Base-by-base conservation (phyloP, 148 eudicot species). In the Diospyros kaki region DNA sequence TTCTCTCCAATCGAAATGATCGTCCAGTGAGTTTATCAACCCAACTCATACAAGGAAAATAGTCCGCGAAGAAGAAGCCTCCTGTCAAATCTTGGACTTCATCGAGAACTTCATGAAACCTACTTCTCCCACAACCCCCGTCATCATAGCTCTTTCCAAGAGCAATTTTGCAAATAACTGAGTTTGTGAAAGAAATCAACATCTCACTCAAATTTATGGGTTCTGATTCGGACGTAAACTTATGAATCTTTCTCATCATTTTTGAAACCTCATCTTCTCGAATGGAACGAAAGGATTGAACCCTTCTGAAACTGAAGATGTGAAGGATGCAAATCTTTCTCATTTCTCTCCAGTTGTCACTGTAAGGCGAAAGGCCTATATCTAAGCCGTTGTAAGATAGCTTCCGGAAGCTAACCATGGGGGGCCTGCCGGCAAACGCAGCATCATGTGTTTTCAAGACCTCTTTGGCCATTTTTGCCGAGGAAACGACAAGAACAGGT, bases 301-400 rank as follows among this genome's bases (percentile, higher is more conserved):
- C 79, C 72, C 67, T 80, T 4, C 66, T 76, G 11, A 73, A 55
- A 78, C 73, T 72, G 42, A 76, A 76, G n/a, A 75, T 13, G n/a
- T 80, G 83, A 39, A 43, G 43, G 42, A 50, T 64, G 42, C 63
- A 71, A 69, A 76, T 18, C 56, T 76, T 80, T 58, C 52, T 76
- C 38, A 80, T 64, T 6, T 80, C 79, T 46, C 63, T 80, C 66
- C 71, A 75, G 68, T 66, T 59, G 18, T 76, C 69, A 59, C 55
- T 65, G 5, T 70, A 75, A 39, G 83, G 76, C 6, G 69, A 18
- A 72, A 80, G 72, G 0, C 54, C 52, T 5, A 80, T 5, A 17
- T 71, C 83, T 0, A 64, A 64, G 52, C 76, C 73, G 28, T 75
- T 51, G 39, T 76, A 76, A 40, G 83, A 75, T 9, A 80, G 60